Conservation (phyloP, 1,284 basidiomycete species). For the Cryptococcus neoformans region DNA sequence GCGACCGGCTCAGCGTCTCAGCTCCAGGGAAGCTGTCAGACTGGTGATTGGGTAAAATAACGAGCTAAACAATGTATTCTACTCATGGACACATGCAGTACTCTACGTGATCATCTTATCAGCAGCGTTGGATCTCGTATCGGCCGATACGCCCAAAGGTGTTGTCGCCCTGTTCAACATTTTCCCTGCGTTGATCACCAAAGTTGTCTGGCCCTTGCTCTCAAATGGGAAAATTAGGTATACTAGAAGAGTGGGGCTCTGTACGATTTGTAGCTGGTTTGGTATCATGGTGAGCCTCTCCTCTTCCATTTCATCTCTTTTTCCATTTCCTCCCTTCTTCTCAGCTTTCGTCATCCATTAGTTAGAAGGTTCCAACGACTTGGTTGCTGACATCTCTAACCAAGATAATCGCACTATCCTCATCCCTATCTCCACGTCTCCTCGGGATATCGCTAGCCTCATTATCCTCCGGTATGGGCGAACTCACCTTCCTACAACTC, state of each 20-base stretch:
- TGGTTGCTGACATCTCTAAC: background rate
- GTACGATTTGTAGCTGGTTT: slow-evolving; percentile 66
- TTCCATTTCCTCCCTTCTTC: background rate
- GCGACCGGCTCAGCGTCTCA: background rate
- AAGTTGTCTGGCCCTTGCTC: slow-evolving; percentile 90
- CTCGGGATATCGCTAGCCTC: slow-evolving; percentile 86
- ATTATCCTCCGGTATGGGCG: slow-evolving; percentile 88
- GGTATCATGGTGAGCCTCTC: slow-evolving; percentile 68
- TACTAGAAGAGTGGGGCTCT: slow-evolving; percentile 66
- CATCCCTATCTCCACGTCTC: slow-evolving; percentile 66
- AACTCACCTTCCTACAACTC: slow-evolving; percentile 90
- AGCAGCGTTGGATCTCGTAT: slow-evolving; percentile 90
- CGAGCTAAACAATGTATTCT: background rate
- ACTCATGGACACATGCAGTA: slow-evolving; percentile 53
- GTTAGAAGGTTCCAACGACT: background rate
- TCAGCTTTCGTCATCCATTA: background rate
- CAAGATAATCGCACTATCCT: slow-evolving; percentile 77
- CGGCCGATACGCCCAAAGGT: slow-evolving; percentile 79
- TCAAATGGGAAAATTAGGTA: slow-evolving; percentile 80
- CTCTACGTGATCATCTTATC: slow-evolving; percentile 95
- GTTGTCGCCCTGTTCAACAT: slow-evolving; percentile 92
- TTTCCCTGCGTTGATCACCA: slow-evolving; percentile 73
- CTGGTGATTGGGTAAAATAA: too few species aligned
- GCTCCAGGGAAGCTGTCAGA: too few species aligned
- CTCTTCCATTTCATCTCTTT: background rate